Evolutionary conservation across 225 moss, liverwort and hornwort species (phyloP), one percentile per base, ranked within the genome.

Genomic region (Physcomitrellopsis africana): DNA sequence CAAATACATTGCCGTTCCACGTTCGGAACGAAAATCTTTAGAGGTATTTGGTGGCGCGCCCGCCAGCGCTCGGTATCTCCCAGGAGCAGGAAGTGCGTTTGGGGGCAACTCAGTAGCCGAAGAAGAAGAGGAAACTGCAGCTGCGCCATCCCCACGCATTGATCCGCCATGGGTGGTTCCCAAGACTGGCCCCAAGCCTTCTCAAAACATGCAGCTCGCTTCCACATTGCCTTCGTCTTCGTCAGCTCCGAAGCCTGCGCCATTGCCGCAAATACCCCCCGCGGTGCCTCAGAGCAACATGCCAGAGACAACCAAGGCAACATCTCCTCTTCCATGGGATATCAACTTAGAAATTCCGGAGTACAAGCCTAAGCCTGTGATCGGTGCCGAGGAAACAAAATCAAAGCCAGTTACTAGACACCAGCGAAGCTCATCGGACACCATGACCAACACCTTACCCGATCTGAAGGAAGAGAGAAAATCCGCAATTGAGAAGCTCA

Each of bases 1-100:
- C 11, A 69, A 55, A 60, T 81, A 32, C 47, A 63, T 65, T 29
- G 72, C 49, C 49, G 64, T 23, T 24, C 69, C 79, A 10, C 82
- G 85, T 19, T 83, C 80, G 11, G 76, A 85, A 46, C 90, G 90
- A 23, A 78, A 79, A 22, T 90, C 90, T 3, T 67, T 90, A 1
- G 90, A 90, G 46, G 82, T 90, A 2, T 90, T 90, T 65, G 88
- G 90, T 1, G 90, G 90, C 10, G 83, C 71, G 27, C 90, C 85
- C 10, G 72, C 83, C 10, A 84, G 88, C 73, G 29, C 80, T 65
- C 77, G 77, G 63, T 81, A 83, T 71, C 77, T 88, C 37, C 83
- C 85, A 0, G 69, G 66, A 13, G 76, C 69, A 9, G 77, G 75
- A 9, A 68, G 29, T 11, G 55, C 80, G 2, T 82, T 76, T 55